phyloP scores from a whole-genome alignment of 2,329 filamentous ascomycete species.

The Sarocladiaceae sp. region DNA sequence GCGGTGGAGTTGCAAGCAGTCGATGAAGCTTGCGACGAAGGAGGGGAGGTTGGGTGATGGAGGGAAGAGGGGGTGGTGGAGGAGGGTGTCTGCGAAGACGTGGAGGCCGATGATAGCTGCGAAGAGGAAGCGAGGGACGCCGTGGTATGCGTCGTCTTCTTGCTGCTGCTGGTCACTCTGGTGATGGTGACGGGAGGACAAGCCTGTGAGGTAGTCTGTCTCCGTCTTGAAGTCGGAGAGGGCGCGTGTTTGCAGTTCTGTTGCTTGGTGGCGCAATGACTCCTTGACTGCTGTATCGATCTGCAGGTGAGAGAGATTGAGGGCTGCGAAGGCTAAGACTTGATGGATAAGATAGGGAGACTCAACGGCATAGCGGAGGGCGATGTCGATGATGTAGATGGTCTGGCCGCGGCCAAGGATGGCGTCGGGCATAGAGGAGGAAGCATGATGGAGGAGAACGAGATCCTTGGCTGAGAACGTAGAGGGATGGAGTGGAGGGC shows the following conservation, averaged over 20 bases:
- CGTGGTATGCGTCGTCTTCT: slow-evolving; percentile 18
- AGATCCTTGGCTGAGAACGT: slow-evolving; percentile 32
- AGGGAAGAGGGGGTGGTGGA: slow-evolving; percentile 27
- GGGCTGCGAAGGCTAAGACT: slow-evolving; percentile 37
- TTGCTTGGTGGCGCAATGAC: slow-evolving; percentile 31
- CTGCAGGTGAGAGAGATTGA: slow-evolving; percentile 26
- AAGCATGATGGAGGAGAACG: slow-evolving; percentile 31
- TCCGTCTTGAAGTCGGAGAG: slow-evolving; percentile 31
- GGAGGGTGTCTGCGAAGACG: slow-evolving; percentile 40
- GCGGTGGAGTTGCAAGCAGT: slow-evolving; percentile 35
- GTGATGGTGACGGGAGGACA: not conserved
- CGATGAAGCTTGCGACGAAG: slow-evolving; percentile 33
- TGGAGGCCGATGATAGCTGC: slow-evolving; percentile 38
- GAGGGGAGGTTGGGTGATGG: slow-evolving; percentile 29
- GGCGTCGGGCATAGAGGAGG: slow-evolving; percentile 18
- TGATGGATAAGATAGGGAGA: slow-evolving; percentile 41
- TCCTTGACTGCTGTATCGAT: slow-evolving; percentile 11
- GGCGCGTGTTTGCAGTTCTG: slow-evolving; percentile 38
- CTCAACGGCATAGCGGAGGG: slow-evolving; percentile 24
- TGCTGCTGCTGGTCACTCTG: slow-evolving; percentile 1
- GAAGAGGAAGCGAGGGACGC: slow-evolving; percentile 38
- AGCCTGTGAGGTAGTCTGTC: slow-evolving; percentile 11
- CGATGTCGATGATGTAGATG: slow-evolving; percentile 23
- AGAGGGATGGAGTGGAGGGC: slow-evolving; percentile 13
- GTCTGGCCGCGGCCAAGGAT: slow-evolving; percentile 16